Base-by-base conservation (phyloP, 139 green algal genomes). In the Desmodesmus armatus region DNA sequence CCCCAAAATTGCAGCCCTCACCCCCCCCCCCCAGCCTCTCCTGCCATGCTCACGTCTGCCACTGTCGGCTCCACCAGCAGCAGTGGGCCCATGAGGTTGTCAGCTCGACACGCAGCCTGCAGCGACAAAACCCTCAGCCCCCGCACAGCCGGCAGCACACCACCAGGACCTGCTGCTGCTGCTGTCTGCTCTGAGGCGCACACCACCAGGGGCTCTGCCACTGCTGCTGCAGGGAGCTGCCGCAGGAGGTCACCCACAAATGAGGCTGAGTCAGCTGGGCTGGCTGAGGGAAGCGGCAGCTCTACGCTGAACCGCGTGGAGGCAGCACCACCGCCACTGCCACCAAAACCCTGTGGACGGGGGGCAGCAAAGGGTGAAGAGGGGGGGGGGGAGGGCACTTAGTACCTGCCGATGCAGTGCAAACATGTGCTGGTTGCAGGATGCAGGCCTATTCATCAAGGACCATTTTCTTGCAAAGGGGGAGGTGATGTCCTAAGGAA, bases 291-390 rank as follows among this genome's bases (percentile, higher is more conserved):
- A 1, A 88, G 55, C 15, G 89, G 89, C 17, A 92, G 83, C 55
- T 92, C 89, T 3, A 92, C 39, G 11, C 47, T 71, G 62, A 87
- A 91, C 51, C 87, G 87, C 21, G 25, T 82, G 5, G 62, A 41
- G 51, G 29, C 15, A 21, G 58, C 31, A 58, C 29, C 44, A 72
- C n/a, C 6, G 41, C 67, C 31, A 25, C n/a, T 60, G 19, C 19
- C 58, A 43, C 71, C 82, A 87, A 87, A 87, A 9, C 82, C 82
- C 82, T 87, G 78, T 27, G 5, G 11, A 35, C n/a, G n/a, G n/a
- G n/a, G n/a, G n/a, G n/a, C n/a, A n/a, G n/a, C n/a, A n/a, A n/a
- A n/a, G n/a, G n/a, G n/a, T n/a, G n/a, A n/a, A n/a, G n/a, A n/a
- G n/a, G n/a, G n/a, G n/a, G n/a, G n/a, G n/a, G n/a, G n/a, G n/a